A percentile compares a stretch with the other conserved stretches of the same genome.
Evolutionary conservation across 192 early-diverging fungal species (phyloP).

Genomic region (Obelidium mucronatum): DNA sequence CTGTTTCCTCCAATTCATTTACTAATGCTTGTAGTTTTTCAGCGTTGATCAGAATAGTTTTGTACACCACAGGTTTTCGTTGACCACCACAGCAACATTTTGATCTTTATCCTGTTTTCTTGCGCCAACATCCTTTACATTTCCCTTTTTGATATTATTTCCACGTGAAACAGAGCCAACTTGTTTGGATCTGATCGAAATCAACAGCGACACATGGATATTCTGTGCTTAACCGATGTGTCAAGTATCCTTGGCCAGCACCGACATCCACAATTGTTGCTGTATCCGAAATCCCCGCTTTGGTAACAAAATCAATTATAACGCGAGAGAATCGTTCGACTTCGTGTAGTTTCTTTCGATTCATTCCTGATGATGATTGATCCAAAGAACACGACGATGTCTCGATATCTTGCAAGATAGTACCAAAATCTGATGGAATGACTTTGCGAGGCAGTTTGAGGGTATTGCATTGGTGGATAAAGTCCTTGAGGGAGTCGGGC

Average conservation of each 20-base stretch:
- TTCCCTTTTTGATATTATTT: slow-evolving; percentile 15
- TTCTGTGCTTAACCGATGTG: slow-evolving; percentile 33
- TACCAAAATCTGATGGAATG: slow-evolving; percentile 1
- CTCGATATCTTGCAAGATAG: neutral
- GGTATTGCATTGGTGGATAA: neutral
- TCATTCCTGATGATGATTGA: slow-evolving; percentile 10
- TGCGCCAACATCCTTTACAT: neutral
- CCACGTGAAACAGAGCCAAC: slow-evolving; percentile 30
- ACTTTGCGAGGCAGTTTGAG: slow-evolving; percentile 16
- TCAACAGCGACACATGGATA: slow-evolving; percentile 45
- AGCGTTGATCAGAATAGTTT: slow-evolving; percentile 5
- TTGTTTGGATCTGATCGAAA: slow-evolving; percentile 39
- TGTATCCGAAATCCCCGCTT: neutral
- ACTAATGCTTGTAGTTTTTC: slow-evolving; percentile 12
- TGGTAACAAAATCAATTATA: neutral
- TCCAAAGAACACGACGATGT: neutral
- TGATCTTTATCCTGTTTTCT: neutral
- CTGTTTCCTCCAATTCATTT: neutral
- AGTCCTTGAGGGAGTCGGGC: slow-evolving; percentile 37
- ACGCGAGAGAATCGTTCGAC: slow-evolving; percentile 22
- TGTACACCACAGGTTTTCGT: slow-evolving; percentile 15
- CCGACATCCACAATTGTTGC: slow-evolving; percentile 40
- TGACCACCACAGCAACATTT: no score
- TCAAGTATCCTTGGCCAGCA: slow-evolving; percentile 48
- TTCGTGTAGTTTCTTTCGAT: slow-evolving; percentile 36